phyloP scores from a whole-genome alignment of 305 asterid species.

The Fraxinus ornus region DNA sequence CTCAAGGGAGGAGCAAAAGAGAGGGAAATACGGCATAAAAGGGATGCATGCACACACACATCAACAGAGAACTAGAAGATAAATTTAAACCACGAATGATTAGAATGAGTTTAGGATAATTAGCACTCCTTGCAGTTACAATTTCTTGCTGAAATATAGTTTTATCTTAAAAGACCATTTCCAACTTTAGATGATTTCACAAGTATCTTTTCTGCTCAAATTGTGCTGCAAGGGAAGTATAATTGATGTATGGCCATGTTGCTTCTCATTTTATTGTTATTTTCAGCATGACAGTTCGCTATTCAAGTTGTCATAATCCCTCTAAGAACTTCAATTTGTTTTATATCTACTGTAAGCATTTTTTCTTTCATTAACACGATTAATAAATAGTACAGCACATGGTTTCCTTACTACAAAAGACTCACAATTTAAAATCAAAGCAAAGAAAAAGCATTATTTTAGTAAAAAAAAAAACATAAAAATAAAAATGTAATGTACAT shows the following conservation, averaged over 20 bases:
- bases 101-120: neutral
- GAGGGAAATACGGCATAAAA: neutral
- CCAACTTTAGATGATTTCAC: neutral
- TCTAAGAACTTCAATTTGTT: neutral
- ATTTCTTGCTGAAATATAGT: neutral
- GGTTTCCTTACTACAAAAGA: neutral
- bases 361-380: neutral
- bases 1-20: neutral
- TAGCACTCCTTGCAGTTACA: neutral
- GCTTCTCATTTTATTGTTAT: neutral
- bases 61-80: neutral
- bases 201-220: neutral
- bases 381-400: neutral
- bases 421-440: neutral
- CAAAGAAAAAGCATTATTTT: neutral
- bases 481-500: neutral
- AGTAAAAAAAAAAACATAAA: neutral
- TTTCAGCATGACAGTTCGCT: neutral
- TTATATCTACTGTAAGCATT: neutral
- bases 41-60: neutral
- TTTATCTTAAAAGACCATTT: neutral
- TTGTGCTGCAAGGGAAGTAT: neutral
- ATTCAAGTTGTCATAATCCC: neutral
- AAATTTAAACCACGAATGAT: neutral
- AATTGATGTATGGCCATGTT: neutral